Conservation (phyloP, 176 grass and related monocot genomes). For the Melocanna baccifera region DNA sequence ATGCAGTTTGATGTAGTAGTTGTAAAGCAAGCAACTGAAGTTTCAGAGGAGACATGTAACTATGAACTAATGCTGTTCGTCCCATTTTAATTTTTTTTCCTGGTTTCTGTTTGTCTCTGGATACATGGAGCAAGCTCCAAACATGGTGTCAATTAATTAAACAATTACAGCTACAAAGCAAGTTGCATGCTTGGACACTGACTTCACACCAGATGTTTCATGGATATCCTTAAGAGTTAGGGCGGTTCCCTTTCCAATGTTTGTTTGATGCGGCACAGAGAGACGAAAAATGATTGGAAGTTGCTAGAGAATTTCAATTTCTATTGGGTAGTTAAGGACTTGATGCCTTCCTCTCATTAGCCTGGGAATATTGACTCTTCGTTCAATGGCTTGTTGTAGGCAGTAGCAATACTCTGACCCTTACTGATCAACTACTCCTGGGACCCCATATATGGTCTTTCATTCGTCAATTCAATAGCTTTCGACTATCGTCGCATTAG, state of each 20-base stretch:
- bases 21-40: neutral
- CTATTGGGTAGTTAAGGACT: constrained; percentile 8
- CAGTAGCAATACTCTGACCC: neutral
- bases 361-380: constrained; percentile 15
- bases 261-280: neutral
- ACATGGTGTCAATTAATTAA: constrained; percentile 13
- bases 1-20: constrained; percentile 13
- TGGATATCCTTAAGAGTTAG: neutral
- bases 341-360: neutral
- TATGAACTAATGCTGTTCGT: neutral
- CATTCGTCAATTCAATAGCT: constrained; percentile 2
- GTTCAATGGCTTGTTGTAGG: constrained; percentile 7
- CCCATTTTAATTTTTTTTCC: neutral
- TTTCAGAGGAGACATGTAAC: neutral
- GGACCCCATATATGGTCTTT: neutral
- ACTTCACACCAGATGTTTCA: constrained; percentile 32
- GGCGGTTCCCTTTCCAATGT: neutral
- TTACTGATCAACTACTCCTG: constrained; percentile 12
- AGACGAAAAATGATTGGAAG: neutral
- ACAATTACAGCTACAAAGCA: constrained; percentile 16
- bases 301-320: neutral
- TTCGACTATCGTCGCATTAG: neutral
- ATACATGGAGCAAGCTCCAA: constrained; percentile 15
- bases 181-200: constrained; percentile 43
- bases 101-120: neutral